phyloP scores from a whole-genome alignment of 1,139 yeast genomes.

The Blastobotrys ciferrii region DNA sequence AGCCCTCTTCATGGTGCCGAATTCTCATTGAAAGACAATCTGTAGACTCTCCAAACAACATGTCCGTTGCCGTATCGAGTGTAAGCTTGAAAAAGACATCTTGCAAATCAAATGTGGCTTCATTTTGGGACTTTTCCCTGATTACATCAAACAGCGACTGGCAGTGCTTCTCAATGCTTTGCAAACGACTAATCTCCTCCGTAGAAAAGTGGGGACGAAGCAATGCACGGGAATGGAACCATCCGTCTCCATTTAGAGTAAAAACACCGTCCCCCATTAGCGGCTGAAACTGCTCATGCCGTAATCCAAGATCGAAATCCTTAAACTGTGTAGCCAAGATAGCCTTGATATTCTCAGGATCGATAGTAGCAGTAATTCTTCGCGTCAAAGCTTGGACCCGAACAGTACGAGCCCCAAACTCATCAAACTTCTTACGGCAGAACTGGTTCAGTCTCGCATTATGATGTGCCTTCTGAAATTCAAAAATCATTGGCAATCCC shows the following conservation, averaged over 20 bases:
- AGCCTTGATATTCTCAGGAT: slow-evolving; percentile 47
- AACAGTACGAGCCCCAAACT: slow-evolving; percentile 13
- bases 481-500: background rate
- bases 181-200: slow-evolving; percentile 52
- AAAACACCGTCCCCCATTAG: slow-evolving; percentile 57
- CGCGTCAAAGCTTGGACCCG: slow-evolving; percentile 18
- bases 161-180: slow-evolving; percentile 46
- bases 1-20: background rate
- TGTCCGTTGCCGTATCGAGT: slow-evolving; percentile 58
- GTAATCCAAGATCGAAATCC: slow-evolving; percentile 49
- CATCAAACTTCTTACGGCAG: background rate
- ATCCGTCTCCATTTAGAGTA: slow-evolving; percentile 52
- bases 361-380: slow-evolving; percentile 38
- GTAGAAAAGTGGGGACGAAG: slow-evolving; percentile 57
- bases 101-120: slow-evolving; percentile 47
- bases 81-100: slow-evolving; percentile 51
- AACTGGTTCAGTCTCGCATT: background rate
- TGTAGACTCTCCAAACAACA: slow-evolving; percentile 54
- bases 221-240: slow-evolving; percentile 59
- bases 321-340: slow-evolving; percentile 43
- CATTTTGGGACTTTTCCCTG: slow-evolving; percentile 18
- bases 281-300: slow-evolving; percentile 45
- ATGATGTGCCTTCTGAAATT: background rate
- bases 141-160: slow-evolving; percentile 36
- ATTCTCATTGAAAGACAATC: slow-evolving; percentile 33